A percentile compares a stretch with the other conserved stretches of the same genome.
These are phyloP conservation scores for Starmerella bombicola DNA, from an alignment of 805 yeast genomes.

Conservation along the genomic window DNA sequence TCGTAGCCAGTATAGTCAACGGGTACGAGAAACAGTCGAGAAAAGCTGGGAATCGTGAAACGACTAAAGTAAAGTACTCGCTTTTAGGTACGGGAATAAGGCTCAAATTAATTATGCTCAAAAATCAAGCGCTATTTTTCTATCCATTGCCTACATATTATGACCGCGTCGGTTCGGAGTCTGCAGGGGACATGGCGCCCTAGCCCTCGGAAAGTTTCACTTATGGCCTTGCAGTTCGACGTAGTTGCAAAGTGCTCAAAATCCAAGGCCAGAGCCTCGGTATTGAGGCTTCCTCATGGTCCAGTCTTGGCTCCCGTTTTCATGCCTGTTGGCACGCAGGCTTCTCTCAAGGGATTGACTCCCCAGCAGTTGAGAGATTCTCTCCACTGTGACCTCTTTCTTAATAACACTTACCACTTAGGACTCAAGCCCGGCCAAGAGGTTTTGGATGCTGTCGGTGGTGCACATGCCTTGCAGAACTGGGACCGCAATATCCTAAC, in stretches of 20 bases:
- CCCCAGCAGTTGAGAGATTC: conserved; percentile 31
- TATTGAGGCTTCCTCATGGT: conserved; percentile 35
- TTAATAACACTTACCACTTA: conserved; percentile 36
- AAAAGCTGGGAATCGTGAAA: conserved; percentile 21
- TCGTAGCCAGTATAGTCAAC: conserved; percentile 75
- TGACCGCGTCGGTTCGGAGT: too few relatives aligned
- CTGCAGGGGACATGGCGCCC: too few relatives aligned
- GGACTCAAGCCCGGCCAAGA: conserved; percentile 36
- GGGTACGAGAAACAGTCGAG: conserved; percentile 92
- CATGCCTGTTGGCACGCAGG: conserved; percentile 40
- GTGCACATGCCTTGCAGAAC: conserved; percentile 34
- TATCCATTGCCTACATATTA: too few relatives aligned
- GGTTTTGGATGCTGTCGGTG: conserved; percentile 33
- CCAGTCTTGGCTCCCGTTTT: conserved; percentile 35
- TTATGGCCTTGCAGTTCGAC: conserved; percentile 31
- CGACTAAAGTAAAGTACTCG: not conserved
- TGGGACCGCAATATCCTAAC: conserved; percentile 36
- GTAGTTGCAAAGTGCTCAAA: conserved; percentile 33
- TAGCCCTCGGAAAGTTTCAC: too few relatives aligned
- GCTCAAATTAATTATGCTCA: too few relatives aligned
- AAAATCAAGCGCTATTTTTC: too few relatives aligned
- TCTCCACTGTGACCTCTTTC: conserved; percentile 33
- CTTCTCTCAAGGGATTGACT: conserved; percentile 35
- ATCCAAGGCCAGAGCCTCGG: conserved; percentile 35
- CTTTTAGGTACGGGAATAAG: too few relatives aligned